Evolutionary conservation across 2,329 filamentous ascomycete genomes (phyloP), one percentile per base, ranked within the genome.

Genomic region (Fusarium paranaense): DNA sequence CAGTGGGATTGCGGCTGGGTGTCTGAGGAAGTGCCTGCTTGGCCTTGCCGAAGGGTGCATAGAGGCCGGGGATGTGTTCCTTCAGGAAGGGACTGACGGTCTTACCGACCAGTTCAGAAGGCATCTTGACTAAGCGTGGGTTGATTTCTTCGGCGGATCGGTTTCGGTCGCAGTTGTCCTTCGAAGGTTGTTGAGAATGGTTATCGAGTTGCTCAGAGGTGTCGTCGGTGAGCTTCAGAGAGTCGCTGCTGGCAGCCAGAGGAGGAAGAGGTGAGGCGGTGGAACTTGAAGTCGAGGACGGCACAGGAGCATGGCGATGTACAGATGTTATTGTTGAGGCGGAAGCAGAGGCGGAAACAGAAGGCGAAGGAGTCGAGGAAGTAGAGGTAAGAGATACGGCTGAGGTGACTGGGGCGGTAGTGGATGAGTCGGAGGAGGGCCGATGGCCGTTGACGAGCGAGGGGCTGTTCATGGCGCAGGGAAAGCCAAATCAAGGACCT

Each of bases 11-110:
- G n/a, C 74, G 42, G 37, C 42, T 67, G 30, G 71, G 62, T 35
- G 66, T 67, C 47, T 70, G 22, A 60, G 71, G 66, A 59, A 74
- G 68, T 10, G 68, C 57, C 10, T 78, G 82, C 67, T 87, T 86
- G 9, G 85, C 84, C 76, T 90, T 90, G 69, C 93, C 92, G 65
- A 95, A 86, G 18, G 94, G 94, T 37, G 95, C 94, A 84, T 98
- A 98, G 78, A 97, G 89, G 71, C 91, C 90, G 4, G 96, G 96
- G 59, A 98, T 97, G 80, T 98, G 95, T 81, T 95, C 93, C 75
- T 94, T 92, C 63, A 98, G 90, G 81, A 98, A 98, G 2, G 96
- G 95, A 38, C 93, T 93, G 73, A 98, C 91, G 66, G 94, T 94
- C 84, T 94, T 91, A 78, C 91, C 90, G 72, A 94, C 92, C 65